Evolutionary conservation across 1,284 basidiomycete species (phyloP).

Genomic region (Moesziomyces sp.): DNA sequence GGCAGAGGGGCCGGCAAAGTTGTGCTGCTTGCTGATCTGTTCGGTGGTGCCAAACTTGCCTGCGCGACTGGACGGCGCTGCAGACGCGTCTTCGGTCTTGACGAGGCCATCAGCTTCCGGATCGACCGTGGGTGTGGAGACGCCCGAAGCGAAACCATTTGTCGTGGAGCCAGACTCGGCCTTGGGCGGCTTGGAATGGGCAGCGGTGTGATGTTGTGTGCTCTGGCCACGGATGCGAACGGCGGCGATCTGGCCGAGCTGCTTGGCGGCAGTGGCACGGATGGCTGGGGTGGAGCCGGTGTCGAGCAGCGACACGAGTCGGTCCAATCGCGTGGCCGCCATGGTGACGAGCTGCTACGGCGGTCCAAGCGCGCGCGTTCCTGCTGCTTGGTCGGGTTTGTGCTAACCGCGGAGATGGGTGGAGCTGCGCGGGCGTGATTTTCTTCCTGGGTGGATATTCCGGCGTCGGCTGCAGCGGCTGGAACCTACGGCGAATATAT

Average conservation of each 20-base stretch:
- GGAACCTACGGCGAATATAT: slow-evolving; percentile 32
- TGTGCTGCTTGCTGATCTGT: slow-evolving; percentile 44
- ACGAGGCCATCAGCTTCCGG: slow-evolving; percentile 40
- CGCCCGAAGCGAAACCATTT: slow-evolving; percentile 25
- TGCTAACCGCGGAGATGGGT: background rate
- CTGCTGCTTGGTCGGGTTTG: no score
- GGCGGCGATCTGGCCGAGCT: slow-evolving; percentile 84
- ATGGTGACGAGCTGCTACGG: slow-evolving; percentile 16
- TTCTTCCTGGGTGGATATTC: slow-evolving; percentile 5
- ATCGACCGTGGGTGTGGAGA: slow-evolving; percentile 33
- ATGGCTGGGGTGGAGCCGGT: slow-evolving; percentile 87
- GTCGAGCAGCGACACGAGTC: slow-evolving; percentile 88
- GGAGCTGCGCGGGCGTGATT: background rate
- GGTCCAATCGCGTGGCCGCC: slow-evolving; percentile 75
- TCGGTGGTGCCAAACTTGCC: slow-evolving; percentile 45
- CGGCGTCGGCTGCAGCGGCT: slow-evolving; percentile 11
- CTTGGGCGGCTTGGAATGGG: slow-evolving; percentile 22
- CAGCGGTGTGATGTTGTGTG: slow-evolving; percentile 35
- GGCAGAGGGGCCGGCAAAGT: slow-evolving; percentile 30
- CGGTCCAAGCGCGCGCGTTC: background rate
- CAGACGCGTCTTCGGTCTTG: slow-evolving; percentile 24
- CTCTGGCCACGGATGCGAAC: slow-evolving; percentile 70
- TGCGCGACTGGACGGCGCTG: slow-evolving; percentile 8
- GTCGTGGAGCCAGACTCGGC: slow-evolving; percentile 7
- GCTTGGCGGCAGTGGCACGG: slow-evolving; percentile 87